These are phyloP conservation scores for Globisporangium paroecandrum DNA, from an alignment of 352 stramenopile species.

Conservation along the genomic window DNA sequence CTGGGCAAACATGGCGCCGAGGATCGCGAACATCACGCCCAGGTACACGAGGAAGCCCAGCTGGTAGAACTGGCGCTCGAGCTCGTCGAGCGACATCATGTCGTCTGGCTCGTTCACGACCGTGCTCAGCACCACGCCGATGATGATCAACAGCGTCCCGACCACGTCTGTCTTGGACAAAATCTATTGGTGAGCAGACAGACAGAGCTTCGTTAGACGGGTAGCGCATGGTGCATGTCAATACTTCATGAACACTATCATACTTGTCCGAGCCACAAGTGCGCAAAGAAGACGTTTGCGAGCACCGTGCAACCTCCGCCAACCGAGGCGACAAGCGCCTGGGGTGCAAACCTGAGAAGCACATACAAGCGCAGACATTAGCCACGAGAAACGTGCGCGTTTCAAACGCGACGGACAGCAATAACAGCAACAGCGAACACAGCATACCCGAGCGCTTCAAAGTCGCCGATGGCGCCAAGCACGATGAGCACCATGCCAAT, in stretches of 20 bases:
- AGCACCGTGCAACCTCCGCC: constrained; percentile 85
- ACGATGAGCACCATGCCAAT: constrained; percentile 77
- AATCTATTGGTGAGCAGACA: constrained; percentile 24
- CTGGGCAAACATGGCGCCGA: constrained; percentile 68
- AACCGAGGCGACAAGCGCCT: constrained; percentile 82
- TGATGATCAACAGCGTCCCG: constrained; percentile 76
- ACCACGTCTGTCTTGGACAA: constrained; percentile 63
- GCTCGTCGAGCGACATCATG: constrained; percentile 71
- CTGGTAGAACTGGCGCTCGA: constrained; percentile 80
- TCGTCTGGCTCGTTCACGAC: constrained; percentile 79
- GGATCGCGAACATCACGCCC: constrained; percentile 63
- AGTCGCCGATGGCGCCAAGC: constrained; percentile 81
- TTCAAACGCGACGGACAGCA: neutral
- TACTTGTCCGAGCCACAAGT: constrained; percentile 79
- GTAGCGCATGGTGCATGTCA: neutral
- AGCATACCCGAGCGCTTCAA: constrained; percentile 70
- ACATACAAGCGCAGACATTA: neutral
- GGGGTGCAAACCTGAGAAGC: constrained; percentile 62
- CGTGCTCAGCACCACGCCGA: constrained; percentile 78
- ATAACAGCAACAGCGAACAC: neutral
- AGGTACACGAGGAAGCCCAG: constrained; percentile 77
- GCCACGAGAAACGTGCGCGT: too few species aligned
- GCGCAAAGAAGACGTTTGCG: constrained; percentile 87
- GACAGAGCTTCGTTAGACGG: neutral
- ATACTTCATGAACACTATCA: neutral